phyloP scores from a whole-genome alignment of 352 stramenopile species.

The Phytophthora tentaculata region DNA sequence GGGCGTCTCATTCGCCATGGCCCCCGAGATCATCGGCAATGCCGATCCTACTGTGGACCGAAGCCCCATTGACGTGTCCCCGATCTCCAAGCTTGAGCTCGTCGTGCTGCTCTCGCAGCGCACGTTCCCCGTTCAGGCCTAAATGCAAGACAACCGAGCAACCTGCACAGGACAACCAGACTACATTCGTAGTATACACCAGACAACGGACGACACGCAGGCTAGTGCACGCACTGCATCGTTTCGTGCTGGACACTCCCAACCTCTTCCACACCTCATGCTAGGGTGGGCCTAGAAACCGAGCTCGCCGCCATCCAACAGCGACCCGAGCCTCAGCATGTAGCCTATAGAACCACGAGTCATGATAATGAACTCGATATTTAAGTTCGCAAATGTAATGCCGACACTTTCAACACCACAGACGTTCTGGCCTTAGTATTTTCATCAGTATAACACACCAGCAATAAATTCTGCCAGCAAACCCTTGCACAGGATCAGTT shows the following conservation, averaged over 20 bases:
- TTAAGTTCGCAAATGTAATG: slow-evolving; percentile 37
- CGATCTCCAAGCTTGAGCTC: slow-evolving; percentile 77
- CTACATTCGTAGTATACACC: slow-evolving; percentile 39
- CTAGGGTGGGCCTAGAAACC: slow-evolving; percentile 29
- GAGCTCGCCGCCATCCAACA: slow-evolving; percentile 4
- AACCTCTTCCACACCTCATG: slow-evolving; percentile 16
- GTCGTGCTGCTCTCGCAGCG: slow-evolving; percentile 75
- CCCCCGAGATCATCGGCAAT: slow-evolving; percentile 70
- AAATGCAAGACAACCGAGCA: slow-evolving; percentile 8
- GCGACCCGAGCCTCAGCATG: slow-evolving; percentile 12
- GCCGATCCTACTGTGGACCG: slow-evolving; percentile 78
- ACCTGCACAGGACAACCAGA: slow-evolving; percentile 33
- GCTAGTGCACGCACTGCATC: slow-evolving; percentile 10
- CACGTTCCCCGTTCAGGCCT: slow-evolving; percentile 66
- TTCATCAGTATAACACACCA: slow-evolving; percentile 17
- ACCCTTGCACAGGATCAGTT: slow-evolving; percentile 21
- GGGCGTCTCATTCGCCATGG: slow-evolving; percentile 71
- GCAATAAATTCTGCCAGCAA: slow-evolving; percentile 15
- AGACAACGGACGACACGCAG: slow-evolving; percentile 12
- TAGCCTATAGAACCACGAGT: slow-evolving; percentile 38
- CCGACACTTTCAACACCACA: slow-evolving; percentile 31
- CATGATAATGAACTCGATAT: slow-evolving; percentile 33
- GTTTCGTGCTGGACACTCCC: slow-evolving; percentile 15
- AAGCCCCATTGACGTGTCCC: slow-evolving; percentile 77
- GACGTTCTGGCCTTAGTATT: slow-evolving; percentile 18